Conservation (phyloP, 2,329 filamentous ascomycete genomes). For the Cytospora piceicola region DNA sequence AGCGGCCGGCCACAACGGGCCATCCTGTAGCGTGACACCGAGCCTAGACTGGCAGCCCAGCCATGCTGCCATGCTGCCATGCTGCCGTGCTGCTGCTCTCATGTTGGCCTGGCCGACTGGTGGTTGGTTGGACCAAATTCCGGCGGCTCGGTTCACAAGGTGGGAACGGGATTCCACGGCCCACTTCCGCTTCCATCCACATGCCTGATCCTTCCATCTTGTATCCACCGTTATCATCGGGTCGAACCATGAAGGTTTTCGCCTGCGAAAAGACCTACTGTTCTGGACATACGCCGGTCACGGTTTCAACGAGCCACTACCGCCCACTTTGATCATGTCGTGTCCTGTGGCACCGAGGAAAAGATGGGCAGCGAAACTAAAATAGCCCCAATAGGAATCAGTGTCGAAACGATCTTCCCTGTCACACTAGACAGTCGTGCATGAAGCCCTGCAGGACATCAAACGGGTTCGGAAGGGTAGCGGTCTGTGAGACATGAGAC, state of each 20-base stretch:
- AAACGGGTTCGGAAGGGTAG: neutral
- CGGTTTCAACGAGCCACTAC: neutral
- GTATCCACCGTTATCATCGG: neutral
- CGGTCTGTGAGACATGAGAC: too few relatives aligned
- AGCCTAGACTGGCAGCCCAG: too few relatives aligned
- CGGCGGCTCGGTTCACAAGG: neutral
- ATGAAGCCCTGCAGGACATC: neutral
- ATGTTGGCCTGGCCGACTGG: too few relatives aligned
- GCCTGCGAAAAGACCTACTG: neutral
- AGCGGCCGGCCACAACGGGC: too few relatives aligned
- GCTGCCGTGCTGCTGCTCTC: too few relatives aligned
- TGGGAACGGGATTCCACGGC: neutral
- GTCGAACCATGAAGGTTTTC: neutral
- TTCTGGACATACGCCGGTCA: neutral
- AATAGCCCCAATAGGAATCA: neutral
- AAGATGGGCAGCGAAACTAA: too few relatives aligned
- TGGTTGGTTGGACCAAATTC: neutral
- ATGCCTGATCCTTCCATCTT: neutral
- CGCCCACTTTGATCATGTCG: neutral
- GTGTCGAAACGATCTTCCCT: neutral
- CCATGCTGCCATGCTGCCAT: too few relatives aligned
- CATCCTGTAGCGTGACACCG: too few relatives aligned
- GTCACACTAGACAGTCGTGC: neutral
- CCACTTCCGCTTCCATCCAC: neutral
- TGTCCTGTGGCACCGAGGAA: neutral